Evolutionary conservation across 139 green algal genomes (phyloP), one percentile per base, ranked within the genome.

Genomic region (Trebouxia sp.): DNA sequence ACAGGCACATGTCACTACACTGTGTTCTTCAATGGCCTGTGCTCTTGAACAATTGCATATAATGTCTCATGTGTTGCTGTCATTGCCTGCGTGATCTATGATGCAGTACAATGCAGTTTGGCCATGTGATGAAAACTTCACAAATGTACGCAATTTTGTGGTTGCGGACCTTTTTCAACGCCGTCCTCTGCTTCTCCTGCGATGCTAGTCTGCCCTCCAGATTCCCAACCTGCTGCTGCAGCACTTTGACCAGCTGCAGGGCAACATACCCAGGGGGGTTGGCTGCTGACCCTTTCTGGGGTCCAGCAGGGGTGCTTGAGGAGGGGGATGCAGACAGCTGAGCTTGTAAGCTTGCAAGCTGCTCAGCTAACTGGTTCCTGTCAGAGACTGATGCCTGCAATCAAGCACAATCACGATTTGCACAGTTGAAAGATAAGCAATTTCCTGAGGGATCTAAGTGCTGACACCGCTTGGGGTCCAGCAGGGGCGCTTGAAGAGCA

Each of bases 211-310:
- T 65, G n/a, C 20, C 74, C 47, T 79, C 35, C 47, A 79, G 14
- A 39, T 79, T 79, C 20, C 24, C 74, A 22, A 79, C 74, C 74
- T 79, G 74, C 45, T 79, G 69, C 37, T 72, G 53, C 56, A 82
- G 45, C 39, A 75, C 77, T 26, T 82, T 66, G 6, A 82, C 58
- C 58, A 82, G 38, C 58, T 82, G 55, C 76, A 81, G 37, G 15
- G 74, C 74, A 47, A 55, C 74, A 45, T 28, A 45, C 15, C 47
- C 74, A 50, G 74, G 47, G 3, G 50, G 42, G 39, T 38, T 14
- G 0, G 42, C n/a, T 35, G 30, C 67, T 38, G 41, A 77, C 1
- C 41, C 26, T 10, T n/a, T 39, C 69, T 58, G 69, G 20, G 6
- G n/a, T 28, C 69, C 39, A 42, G 62, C 4, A 5, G 62, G 62